Conservation (phyloP, 108 stramenopile species). For the Conticribra guillardii region DNA sequence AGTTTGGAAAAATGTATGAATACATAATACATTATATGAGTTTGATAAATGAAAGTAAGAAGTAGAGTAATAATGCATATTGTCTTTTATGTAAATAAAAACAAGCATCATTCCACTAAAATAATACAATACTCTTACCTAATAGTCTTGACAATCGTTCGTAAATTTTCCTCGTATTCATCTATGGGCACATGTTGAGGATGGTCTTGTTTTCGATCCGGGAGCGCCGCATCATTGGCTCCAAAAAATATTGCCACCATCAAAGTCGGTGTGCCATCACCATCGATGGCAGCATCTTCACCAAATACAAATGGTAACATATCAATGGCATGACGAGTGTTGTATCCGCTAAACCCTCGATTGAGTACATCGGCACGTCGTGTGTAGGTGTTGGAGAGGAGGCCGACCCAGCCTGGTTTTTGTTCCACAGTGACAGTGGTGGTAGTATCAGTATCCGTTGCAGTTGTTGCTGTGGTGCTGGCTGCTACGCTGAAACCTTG, state of each 20-base stretch:
- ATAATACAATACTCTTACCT: conserved; percentile 1
- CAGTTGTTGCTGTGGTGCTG: too few relatives aligned
- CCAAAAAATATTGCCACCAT: conserved; percentile 72
- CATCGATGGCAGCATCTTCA: neutral
- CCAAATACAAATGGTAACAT: conserved; percentile 23
- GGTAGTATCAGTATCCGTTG: too few relatives aligned
- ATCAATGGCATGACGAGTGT: conserved; percentile 48
- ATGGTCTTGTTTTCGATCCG: conserved; percentile 41
- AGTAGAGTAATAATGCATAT: too few relatives aligned
- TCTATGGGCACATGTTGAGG: conserved; percentile 71
- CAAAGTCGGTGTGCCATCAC: neutral
- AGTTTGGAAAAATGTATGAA: too few relatives aligned
- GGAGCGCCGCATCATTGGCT: conserved; percentile 74
- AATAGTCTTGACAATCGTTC: conserved; percentile 41
- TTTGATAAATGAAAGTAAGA: neutral
- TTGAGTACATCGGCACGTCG: conserved; percentile 80
- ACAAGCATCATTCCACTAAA: too few relatives aligned
- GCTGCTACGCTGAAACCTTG: conserved; percentile 41
- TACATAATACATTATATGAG: too few relatives aligned
- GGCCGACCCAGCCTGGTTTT: neutral
- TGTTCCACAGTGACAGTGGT: too few relatives aligned
- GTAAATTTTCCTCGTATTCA: conserved; percentile 60
- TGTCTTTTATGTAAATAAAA: too few relatives aligned
- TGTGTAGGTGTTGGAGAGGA: conserved; percentile 23
- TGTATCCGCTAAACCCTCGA: conserved; percentile 77